Evolutionary conservation across 768 basidiomycete genomes (phyloP).

Genomic region (Pisolithus orientalis): DNA sequence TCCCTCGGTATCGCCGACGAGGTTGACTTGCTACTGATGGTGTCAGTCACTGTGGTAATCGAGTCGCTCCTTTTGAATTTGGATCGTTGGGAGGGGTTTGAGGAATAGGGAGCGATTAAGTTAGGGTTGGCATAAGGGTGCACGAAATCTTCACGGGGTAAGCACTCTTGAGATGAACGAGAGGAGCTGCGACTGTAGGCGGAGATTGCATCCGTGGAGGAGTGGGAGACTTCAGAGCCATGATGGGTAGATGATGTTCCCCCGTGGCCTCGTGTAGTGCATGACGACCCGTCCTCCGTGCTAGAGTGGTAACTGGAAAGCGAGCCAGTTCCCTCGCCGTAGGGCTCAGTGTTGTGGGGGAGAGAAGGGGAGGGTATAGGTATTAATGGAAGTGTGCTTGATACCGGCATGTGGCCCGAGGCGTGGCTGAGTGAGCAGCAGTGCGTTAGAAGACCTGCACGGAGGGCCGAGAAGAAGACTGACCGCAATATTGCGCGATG

Average conservation of each 20-base stretch:
- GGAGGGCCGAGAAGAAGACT: constrained; percentile 1
- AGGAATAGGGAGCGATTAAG: constrained; percentile 38
- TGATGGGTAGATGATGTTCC: constrained; percentile 1
- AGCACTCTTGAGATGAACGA: constrained; percentile 31
- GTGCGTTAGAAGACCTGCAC: constrained; percentile 2
- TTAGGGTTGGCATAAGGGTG: constrained; percentile 86
- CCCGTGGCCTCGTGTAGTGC: constrained; percentile 8
- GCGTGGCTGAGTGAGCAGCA: constrained; percentile 55
- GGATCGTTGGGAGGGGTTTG: constrained; percentile 25
- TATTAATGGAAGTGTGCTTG: constrained; percentile 22
- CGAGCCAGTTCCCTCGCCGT: constrained; percentile 19
- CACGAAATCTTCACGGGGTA: constrained; percentile 29
- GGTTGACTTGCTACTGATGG: constrained; percentile 32
- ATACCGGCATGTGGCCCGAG: constrained; percentile 47
- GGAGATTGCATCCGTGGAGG: constrained; percentile 7
- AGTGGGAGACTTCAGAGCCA: background rate
- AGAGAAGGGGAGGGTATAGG: constrained; percentile 13
- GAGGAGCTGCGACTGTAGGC: constrained; percentile 10
- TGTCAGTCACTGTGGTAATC: constrained; percentile 44
- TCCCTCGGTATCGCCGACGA: constrained; percentile 31
- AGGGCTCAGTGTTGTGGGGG: constrained; percentile 40
- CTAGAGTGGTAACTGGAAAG: constrained; percentile 4
- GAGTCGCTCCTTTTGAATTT: constrained; percentile 43
- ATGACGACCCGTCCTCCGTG: constrained; percentile 5
- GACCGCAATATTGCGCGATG: constrained; percentile 59